A percentile compares a stretch with the other conserved stretches of the same genome.
Evolutionary conservation across 805 yeast genomes (phyloP).

Genomic region (Nakazawaea holstii): DNA sequence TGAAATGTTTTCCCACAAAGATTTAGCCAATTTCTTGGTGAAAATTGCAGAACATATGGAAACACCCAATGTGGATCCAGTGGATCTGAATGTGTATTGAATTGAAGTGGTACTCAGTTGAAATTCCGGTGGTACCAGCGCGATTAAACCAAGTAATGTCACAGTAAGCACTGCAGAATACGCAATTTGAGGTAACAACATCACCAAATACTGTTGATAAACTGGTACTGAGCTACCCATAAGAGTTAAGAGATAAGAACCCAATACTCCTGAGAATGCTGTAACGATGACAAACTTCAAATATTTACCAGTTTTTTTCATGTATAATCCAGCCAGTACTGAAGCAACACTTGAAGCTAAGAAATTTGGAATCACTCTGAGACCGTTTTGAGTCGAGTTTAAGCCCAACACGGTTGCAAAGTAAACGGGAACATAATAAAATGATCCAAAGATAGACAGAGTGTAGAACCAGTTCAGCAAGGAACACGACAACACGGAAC

Average conservation of each 20-base stretch:
- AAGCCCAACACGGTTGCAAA: conserved; percentile 49
- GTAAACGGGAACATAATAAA: conserved; percentile 60
- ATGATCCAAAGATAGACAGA: conserved; percentile 38
- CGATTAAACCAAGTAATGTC: conserved; percentile 67
- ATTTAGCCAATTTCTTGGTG: conserved; percentile 36
- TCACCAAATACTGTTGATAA: conserved; percentile 35
- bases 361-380: conserved; percentile 50
- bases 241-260: conserved; percentile 32
- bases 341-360: conserved; percentile 67
- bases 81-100: conserved; percentile 65
- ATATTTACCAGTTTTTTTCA: conserved; percentile 65
- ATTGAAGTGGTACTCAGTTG: conserved; percentile 89
- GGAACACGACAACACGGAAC: conserved; percentile 61
- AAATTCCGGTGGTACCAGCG: conserved; percentile 60
- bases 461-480: conserved; percentile 57
- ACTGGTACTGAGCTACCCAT: conserved; percentile 15
- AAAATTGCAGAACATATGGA: conserved; percentile 44
- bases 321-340: conserved; percentile 57
- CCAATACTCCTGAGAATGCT: conserved; percentile 40
- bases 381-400: conserved; percentile 48
- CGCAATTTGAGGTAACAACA: conserved; percentile 57
- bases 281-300: conserved; percentile 37
- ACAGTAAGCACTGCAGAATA: conserved; percentile 66
- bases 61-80: conserved; percentile 52
- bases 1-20: conserved; percentile 18